Percentiles rank a stretch among this genome's conserved stretches.
These are phyloP conservation scores for Stereocaulon alpinum DNA, from an alignment of 495 filamentous ascomycete species.

Conservation along the genomic window DNA sequence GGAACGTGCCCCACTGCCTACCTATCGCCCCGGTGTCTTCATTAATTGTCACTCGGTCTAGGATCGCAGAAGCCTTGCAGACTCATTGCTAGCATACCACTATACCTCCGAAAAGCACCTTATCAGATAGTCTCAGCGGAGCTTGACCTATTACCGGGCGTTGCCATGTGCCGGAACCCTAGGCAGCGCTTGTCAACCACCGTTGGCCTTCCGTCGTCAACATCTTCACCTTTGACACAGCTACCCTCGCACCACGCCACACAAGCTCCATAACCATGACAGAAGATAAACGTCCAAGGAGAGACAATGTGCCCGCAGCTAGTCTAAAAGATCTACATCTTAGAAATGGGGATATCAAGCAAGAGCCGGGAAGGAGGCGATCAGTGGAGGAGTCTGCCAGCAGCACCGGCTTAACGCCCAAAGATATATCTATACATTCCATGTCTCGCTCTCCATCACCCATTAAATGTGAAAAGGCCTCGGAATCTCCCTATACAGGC, in stretches of 20 bases:
- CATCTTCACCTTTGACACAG: constrained; percentile 3
- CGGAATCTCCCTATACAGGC: constrained; percentile 28
- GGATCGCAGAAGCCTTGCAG: neutral
- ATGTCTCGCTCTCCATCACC: constrained; percentile 33
- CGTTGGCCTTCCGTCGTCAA: constrained; percentile 2
- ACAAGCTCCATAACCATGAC: constrained; percentile 10
- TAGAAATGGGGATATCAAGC: constrained; percentile 12
- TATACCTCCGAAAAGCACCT: neutral
- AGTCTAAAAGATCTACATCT: constrained; percentile 18
- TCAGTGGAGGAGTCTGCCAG: constrained; percentile 15
- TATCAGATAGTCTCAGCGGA: constrained; percentile 41
- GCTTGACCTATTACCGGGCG: constrained; percentile 38
- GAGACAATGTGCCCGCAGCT: constrained; percentile 9
- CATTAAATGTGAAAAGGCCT: constrained; percentile 27
- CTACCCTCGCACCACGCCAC: neutral
- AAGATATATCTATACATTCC: constrained; percentile 22
- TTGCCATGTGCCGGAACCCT: constrained; percentile 16
- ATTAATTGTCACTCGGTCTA: neutral
- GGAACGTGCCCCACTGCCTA: neutral
- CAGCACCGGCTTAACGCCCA: constrained; percentile 21
- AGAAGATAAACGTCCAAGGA: constrained; percentile 9
- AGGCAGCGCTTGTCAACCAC: constrained; percentile 3
- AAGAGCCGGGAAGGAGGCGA: constrained; percentile 5
- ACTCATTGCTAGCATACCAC: neutral
- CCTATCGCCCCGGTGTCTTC: neutral